phyloP scores from a whole-genome alignment of 2,329 filamentous ascomycete species.

The Colletotrichum sp. region DNA sequence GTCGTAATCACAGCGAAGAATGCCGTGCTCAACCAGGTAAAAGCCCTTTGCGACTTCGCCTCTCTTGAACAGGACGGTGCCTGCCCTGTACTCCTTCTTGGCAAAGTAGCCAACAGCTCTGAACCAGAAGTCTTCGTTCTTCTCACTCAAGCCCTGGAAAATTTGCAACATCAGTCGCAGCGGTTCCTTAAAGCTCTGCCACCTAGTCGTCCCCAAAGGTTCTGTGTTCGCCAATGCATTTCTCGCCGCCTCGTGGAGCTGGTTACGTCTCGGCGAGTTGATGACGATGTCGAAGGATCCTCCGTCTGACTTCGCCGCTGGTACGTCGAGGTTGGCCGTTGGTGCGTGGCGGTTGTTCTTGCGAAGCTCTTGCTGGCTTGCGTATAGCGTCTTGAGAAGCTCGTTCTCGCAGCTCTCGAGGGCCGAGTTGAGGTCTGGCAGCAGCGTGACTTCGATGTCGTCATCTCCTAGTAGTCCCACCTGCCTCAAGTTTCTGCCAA shows the following conservation, averaged over 20 bases:
- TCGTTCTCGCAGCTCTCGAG: constrained; percentile 96
- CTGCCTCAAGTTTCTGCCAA: constrained; percentile 80
- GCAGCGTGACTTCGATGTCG: constrained; percentile 76
- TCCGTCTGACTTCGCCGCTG: constrained; percentile 37
- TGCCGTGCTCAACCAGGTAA: constrained; percentile 88
- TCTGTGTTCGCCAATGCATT: constrained; percentile 74
- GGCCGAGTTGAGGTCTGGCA: constrained; percentile 90
- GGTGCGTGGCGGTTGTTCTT: constrained; percentile 47
- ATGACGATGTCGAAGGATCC: constrained; percentile 53
- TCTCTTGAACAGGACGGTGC: constrained; percentile 77
- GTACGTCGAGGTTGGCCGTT: constrained; percentile 54
- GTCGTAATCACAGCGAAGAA: constrained; percentile 88
- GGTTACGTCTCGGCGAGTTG: constrained; percentile 80
- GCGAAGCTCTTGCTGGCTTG: constrained; percentile 65
- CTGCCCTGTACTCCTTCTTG: constrained; percentile 69
- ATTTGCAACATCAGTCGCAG: constrained; percentile 91
- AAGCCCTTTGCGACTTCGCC: constrained; percentile 83
- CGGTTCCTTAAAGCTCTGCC: constrained; percentile 88
- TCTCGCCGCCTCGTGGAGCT: constrained; percentile 79
- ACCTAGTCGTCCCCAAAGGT: constrained; percentile 66
- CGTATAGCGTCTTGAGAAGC: constrained; percentile 81
- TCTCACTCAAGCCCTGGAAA: constrained; percentile 85
- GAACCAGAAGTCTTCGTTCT: constrained; percentile 97
- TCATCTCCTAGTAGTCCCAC: constrained; percentile 79
- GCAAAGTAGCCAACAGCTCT: constrained; percentile 77